Evolutionary conservation across 176 grass and related monocot genomes (phyloP).

Genomic region (Pontederia paniculata): DNA sequence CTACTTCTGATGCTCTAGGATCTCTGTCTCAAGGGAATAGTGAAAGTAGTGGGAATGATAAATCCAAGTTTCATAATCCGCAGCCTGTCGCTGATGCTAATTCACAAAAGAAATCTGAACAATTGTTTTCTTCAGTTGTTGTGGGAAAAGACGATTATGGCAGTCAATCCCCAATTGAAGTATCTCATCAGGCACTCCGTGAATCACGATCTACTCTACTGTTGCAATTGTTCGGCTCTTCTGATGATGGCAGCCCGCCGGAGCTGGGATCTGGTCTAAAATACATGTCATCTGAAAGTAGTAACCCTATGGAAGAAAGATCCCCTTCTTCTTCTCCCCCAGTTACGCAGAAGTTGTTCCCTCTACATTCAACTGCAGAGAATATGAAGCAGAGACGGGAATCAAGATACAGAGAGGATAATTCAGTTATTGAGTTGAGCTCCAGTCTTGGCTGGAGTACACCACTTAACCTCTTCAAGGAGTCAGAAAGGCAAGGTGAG

Average conservation of each 20-base stretch:
- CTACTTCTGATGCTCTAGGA: constrained; percentile 38
- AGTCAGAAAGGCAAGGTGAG: constrained; percentile 37
- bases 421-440: constrained; percentile 54
- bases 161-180: constrained; percentile 22
- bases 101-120: constrained; percentile 38
- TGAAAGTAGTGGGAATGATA: constrained; percentile 78
- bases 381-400: constrained; percentile 27
- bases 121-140: constrained; percentile 26
- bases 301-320: constrained; percentile 84
- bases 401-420: constrained; percentile 48
- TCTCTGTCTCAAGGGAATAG: constrained; percentile 87
- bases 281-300: constrained; percentile 94
- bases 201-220: constrained; percentile 32
- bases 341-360: constrained; percentile 76
- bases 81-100: constrained; percentile 37
- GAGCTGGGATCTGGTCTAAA: constrained; percentile 58
- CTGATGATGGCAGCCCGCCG: constrained; percentile 45
- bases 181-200: constrained; percentile 22
- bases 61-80: constrained; percentile 51
- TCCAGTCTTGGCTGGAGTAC: constrained; percentile 41
- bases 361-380: constrained; percentile 50
- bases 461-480: constrained; percentile 58
- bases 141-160: constrained; percentile 15
- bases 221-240: constrained; percentile 50
- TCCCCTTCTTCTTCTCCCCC: constrained; percentile 83